phyloP scores from a whole-genome alignment of 2,329 filamentous ascomycete genomes.

The Ceratocystiopsis sp. region DNA sequence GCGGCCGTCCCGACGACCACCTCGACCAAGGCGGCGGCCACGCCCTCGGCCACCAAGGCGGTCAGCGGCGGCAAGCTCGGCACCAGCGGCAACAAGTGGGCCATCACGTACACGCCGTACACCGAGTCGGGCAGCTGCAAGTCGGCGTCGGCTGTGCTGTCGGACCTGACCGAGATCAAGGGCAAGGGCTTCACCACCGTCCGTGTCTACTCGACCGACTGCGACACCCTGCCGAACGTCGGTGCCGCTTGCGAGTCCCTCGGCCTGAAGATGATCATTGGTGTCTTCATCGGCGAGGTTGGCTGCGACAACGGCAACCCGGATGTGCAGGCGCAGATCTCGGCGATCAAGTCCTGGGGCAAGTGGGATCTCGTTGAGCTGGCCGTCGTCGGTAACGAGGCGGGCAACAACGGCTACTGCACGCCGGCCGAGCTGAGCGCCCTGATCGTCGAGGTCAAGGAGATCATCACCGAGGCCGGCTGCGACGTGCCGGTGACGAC shows the following conservation, averaged over 20 bases:
- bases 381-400: conserved; percentile 82
- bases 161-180: conserved; percentile 48
- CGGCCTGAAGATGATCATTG: conserved; percentile 67
- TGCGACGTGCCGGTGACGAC: conserved; percentile 68
- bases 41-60: conserved; percentile 8
- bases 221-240: conserved; percentile 60
- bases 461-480: conserved; percentile 41
- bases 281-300: conserved; percentile 63
- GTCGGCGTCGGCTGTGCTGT: conserved; percentile 34
- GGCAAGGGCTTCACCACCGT: conserved; percentile 49
- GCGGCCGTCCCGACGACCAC: conserved; percentile 12
- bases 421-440: conserved; percentile 43
- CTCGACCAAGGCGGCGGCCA: conserved; percentile 10
- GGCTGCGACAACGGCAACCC: conserved; percentile 39
- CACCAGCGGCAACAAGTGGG: conserved; percentile 41
- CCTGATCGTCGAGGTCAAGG: conserved; percentile 54
- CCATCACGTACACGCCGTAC: conserved; percentile 71
- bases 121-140: conserved; percentile 45
- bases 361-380: conserved; percentile 63
- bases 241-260: conserved; percentile 48
- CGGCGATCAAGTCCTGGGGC: conserved; percentile 53
- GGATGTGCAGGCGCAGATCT: conserved; percentile 56
- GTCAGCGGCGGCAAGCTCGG: conserved; percentile 17
- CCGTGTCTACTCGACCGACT: conserved; percentile 88
- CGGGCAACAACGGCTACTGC: conserved; percentile 58